These are phyloP conservation scores for Rutstroemia sydowiana DNA, from an alignment of 2,329 filamentous ascomycete genomes.

Conservation along the genomic window DNA sequence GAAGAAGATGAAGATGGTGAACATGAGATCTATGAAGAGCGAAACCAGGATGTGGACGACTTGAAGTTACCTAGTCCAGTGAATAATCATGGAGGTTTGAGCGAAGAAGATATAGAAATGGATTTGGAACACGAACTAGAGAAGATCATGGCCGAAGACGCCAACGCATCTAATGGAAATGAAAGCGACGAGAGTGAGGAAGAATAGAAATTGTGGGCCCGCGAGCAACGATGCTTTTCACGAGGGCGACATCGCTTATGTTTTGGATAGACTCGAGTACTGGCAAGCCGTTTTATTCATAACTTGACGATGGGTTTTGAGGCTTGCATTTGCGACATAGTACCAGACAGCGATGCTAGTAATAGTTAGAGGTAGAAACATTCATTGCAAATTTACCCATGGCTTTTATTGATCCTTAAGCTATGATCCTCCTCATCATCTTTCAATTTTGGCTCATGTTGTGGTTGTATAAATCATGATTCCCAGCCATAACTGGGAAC, in stretches of 20 bases:
- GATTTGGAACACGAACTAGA: slow-evolving; percentile 30
- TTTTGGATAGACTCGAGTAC: no score
- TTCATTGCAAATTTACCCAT: no score
- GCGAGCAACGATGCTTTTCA: not conserved
- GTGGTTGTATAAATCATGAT: no score
- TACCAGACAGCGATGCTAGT: no score
- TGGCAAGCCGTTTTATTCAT: no score
- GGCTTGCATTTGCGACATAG: no score
- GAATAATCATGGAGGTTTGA: slow-evolving; percentile 29
- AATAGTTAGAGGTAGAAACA: no score
- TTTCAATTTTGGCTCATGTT: no score
- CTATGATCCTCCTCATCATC: no score
- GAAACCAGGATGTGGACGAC: slow-evolving; percentile 31
- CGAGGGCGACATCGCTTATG: not conserved
- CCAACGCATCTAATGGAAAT: slow-evolving; percentile 7
- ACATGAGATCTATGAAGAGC: slow-evolving; percentile 33
- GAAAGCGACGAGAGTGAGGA: slow-evolving; percentile 32
- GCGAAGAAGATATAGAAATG: slow-evolving; percentile 29
- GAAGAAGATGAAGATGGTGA: slow-evolving; percentile 42
- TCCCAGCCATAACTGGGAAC: no score
- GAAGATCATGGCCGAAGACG: slow-evolving; percentile 23
- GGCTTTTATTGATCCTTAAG: no score
- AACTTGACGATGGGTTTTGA: no score
- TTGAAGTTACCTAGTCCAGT: slow-evolving; percentile 49
- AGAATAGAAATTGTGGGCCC: slow-evolving; percentile 18